These are phyloP conservation scores for Fagopyrum homotropicum DNA, from an alignment of 148 eudicot genomes.

Conservation along the genomic window DNA sequence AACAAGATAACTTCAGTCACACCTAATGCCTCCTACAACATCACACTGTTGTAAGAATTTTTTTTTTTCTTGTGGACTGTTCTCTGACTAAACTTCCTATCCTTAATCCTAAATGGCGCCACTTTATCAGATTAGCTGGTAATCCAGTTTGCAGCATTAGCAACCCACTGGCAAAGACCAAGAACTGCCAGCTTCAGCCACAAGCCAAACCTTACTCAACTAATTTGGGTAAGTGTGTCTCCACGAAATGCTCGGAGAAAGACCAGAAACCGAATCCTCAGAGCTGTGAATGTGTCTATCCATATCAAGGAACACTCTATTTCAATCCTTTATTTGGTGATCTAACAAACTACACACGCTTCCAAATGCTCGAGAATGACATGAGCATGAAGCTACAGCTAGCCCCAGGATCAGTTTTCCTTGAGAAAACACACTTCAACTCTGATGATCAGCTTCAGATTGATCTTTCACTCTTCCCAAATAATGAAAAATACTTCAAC, in stretches of 20 bases:
- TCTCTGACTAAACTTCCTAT: neutral
- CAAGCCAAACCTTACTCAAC: constrained; percentile 63
- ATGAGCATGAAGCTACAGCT: constrained; percentile 67
- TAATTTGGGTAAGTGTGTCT: constrained; percentile 61
- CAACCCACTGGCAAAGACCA: constrained; percentile 28
- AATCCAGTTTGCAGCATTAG: constrained; percentile 70
- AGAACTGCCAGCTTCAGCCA: constrained; percentile 51
- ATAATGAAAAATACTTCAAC: constrained; percentile 43
- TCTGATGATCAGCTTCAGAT: constrained; percentile 75
- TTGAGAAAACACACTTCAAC: constrained; percentile 70
- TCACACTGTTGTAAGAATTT: constrained; percentile 57
- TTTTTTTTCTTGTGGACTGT: neutral
- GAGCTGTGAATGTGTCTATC: constrained; percentile 84
- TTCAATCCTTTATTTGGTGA: constrained; percentile 79
- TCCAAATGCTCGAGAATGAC: constrained; percentile 69
- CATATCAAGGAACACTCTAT: constrained; percentile 79
- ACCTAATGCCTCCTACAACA: constrained; percentile 52
- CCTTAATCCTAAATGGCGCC: too few species aligned
- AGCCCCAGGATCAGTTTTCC: constrained; percentile 77
- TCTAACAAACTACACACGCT: constrained; percentile 49
- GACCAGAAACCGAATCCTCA: constrained; percentile 69
- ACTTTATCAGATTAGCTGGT: constrained; percentile 49
- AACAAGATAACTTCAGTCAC: constrained; percentile 66
- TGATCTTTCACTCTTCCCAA: constrained; percentile 65
- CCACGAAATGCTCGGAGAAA: constrained; percentile 36